Base-by-base conservation (phyloP, 331 rosid species). In the Quercus tomentella region DNA sequence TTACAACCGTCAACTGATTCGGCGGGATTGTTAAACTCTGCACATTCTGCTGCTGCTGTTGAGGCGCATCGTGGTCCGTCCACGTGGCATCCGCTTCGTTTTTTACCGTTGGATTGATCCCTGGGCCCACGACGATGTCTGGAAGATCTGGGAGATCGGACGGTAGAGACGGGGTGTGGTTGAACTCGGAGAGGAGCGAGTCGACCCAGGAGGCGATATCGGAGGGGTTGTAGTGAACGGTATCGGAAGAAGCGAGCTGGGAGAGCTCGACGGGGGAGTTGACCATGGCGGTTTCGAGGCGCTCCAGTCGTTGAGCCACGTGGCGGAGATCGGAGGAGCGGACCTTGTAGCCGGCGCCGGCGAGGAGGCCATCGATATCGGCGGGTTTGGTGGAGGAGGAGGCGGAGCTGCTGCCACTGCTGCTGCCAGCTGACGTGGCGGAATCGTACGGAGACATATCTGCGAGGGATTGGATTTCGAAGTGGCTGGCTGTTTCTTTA, bases 191-290 rank as follows among this genome's bases (percentile, higher is more conserved):
- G 78, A 94, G 92, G 3, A 94, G 93, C 6, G 96, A 87, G 75
- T 94, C 97, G 4, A 94, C 91, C 97, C 97, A 94, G 26, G 91
- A 78, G n/a, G 76, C 92, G 45, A 91, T 77, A 68, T 94, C 93
- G 69, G 97, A 80, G 51, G 98, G 98, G 81, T 94, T 88, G 79
- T 91, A 94, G 76, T 75, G 89, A 2, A 91, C 88, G 1, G 92
- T 49, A 15, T 87, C 94, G 18, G 92, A 87, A 28, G 97, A 87
- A 28, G 97, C 91, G 11, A 89, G 88, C 45, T 90, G 87, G 60
- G 92, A 80, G 66, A 91, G 77, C 78, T 92, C 92, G 23, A 79
- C 61, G 7, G 91, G 85, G 4, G 97, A 84, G 89, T 88, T 89
- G 41, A 79, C 91, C 74, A 92, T 89, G 35, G 78, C 93, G 63